Evolutionary conservation across 768 basidiomycete genomes (phyloP), one percentile per base, ranked within the genome.

Genomic region (Pleurotus giganteus): DNA sequence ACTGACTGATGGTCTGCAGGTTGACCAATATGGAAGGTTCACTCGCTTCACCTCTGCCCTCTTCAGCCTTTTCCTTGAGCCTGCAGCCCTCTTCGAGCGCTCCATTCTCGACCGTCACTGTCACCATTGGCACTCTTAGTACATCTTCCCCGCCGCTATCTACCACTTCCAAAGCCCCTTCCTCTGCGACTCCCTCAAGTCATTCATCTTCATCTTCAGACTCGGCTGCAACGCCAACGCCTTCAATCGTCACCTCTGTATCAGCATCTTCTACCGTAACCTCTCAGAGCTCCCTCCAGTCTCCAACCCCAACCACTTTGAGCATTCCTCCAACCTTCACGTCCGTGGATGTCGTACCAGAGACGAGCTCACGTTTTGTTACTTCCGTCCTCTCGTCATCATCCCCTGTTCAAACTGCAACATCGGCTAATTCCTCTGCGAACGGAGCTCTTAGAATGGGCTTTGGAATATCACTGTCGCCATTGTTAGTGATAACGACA

Each of bases 21-120:
- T 70, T 89, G 24, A 66, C 72, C 32, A 73, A 73, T 34, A 87
- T 89, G 86, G 72, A 71, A 11, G 88, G 87, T 46, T 79, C 81
- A 24, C 81, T 84, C 61, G 63, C 70, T 23, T 66, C 71, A 1
- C 80, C 83, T 15, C 65, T 82, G 28, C 65, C 80, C 1, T 72
- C 77, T 42, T 78, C 81, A 28, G 82, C 79, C 41, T 71, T 77
- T 19, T 44, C 71, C 24, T 71, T 77, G 21, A 63, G 80, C 31
- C 66, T 75, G 4, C 74, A 75, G 6, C 61, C 71, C 5, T 70
- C 80, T 2, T 66, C 81, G 45, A 61, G 74, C 0, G 60, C 75
- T 15, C 61, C 65, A 2, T 71, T 81, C 9, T 66, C 77, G 9
- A 71, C 78, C 0, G 70, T 76, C 8, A 77, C 74, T 13, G 64